These are phyloP conservation scores for Trichophyton mentagrophytes DNA, from an alignment of 2,329 filamentous ascomycete species.

Conservation along the genomic window DNA sequence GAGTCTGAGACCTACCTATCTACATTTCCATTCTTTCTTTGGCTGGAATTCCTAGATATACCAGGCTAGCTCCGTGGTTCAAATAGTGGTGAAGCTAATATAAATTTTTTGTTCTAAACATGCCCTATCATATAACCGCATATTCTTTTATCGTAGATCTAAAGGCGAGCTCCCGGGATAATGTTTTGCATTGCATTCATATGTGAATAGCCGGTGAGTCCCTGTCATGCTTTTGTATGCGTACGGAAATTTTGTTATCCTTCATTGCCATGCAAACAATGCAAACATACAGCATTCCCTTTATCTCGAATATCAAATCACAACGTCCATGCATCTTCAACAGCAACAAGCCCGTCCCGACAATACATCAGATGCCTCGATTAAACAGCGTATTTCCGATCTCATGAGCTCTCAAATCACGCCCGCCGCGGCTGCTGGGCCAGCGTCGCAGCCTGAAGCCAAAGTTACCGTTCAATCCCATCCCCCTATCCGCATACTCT, in stretches of 20 bases:
- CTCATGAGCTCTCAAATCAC: not conserved
- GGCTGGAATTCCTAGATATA: slow-evolving; percentile 13
- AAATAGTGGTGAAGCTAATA: not conserved
- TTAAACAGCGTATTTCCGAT: not conserved
- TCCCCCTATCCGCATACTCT: slow-evolving; percentile 36
- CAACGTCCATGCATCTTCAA: not conserved
- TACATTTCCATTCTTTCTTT: slow-evolving; percentile 45
- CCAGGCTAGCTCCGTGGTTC: not conserved
- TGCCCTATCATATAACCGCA: not conserved
- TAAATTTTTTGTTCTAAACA: not conserved
- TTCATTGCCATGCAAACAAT: not conserved
- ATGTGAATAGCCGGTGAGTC: not conserved
- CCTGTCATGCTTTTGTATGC: not conserved
- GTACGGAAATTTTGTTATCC: not conserved
- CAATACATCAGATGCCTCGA: not conserved
- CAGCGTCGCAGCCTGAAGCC: not conserved
- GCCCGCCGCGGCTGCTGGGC: not conserved
- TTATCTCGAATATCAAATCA: not conserved
- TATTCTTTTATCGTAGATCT: no score
- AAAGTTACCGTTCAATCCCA: slow-evolving; percentile 16
- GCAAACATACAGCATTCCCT: not conserved
- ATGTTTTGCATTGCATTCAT: not conserved
- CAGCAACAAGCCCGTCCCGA: not conserved
- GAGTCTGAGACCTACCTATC: slow-evolving; percentile 41
- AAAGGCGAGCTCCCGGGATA: no score